Conservation (phyloP, 2,329 filamentous ascomycete species). For the Alternaria sp. region DNA sequence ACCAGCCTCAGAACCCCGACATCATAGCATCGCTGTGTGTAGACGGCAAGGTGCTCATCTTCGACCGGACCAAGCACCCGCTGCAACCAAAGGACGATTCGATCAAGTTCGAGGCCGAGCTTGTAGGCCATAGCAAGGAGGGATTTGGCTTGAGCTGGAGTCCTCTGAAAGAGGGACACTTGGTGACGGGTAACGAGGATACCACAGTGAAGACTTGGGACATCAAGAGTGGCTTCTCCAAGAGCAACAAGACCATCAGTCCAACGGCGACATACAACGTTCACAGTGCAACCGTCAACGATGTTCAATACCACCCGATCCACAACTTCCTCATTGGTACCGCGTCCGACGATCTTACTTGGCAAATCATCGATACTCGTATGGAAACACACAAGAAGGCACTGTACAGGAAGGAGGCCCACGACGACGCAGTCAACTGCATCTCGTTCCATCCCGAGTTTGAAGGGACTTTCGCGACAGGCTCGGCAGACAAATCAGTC, state of each 20-base stretch:
- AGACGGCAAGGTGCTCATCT: constrained; percentile 88
- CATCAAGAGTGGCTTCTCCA: constrained; percentile 74
- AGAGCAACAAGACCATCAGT: constrained; percentile 73
- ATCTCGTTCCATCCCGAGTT: constrained; percentile 91
- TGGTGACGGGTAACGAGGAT: constrained; percentile 93
- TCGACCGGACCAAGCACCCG: constrained; percentile 94
- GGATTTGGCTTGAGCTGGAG: constrained; percentile 96
- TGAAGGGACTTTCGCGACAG: constrained; percentile 91
- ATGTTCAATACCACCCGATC: constrained; percentile 93
- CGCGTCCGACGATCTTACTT: constrained; percentile 92
- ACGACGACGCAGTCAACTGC: constrained; percentile 94
- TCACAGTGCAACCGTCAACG: constrained; percentile 91
- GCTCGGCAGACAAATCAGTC: constrained; percentile 93
- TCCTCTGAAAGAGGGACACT: constrained; percentile 79
- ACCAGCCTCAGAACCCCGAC: constrained; percentile 96
- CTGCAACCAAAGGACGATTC: constrained; percentile 70
- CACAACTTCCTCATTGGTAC: constrained; percentile 84
- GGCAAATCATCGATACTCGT: constrained; percentile 91
- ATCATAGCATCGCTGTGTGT: constrained; percentile 93
- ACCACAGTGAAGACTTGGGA: constrained; percentile 94
- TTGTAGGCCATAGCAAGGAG: constrained; percentile 85
- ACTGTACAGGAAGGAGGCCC: constrained; percentile 76
- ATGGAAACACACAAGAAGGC: constrained; percentile 71
- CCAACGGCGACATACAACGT: constrained; percentile 82
- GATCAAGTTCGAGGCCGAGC: constrained; percentile 82